Evolutionary conservation across 768 basidiomycete genomes (phyloP).

Genomic region (Macrolepiota dolichaula): DNA sequence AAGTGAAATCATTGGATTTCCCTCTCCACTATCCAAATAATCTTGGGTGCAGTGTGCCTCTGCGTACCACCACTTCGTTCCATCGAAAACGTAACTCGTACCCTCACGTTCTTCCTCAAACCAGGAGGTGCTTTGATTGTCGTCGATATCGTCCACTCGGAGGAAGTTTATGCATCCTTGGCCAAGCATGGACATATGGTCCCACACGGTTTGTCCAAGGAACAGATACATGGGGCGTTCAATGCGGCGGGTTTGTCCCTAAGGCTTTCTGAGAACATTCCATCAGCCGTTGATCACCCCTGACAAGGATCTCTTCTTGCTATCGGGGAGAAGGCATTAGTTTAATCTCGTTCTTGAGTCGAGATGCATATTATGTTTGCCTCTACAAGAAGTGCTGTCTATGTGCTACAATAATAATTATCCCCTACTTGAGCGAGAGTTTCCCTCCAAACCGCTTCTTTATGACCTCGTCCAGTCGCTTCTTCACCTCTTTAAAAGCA

Average conservation of each 20-base stretch:
- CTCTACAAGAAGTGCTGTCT: no score
- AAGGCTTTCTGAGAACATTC: slow-evolving; percentile 34
- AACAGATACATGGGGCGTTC: slow-evolving; percentile 49
- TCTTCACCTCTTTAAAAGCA: slow-evolving; percentile 69
- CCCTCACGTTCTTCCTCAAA: slow-evolving; percentile 53
- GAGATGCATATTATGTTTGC: no score
- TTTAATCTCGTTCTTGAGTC: not conserved
- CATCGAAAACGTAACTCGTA: slow-evolving; percentile 47
- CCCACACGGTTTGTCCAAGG: slow-evolving; percentile 39
- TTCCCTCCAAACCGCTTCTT: slow-evolving; percentile 71
- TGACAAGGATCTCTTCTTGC: slow-evolving; percentile 54
- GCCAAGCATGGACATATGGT: slow-evolving; percentile 42
- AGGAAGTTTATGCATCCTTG: slow-evolving; percentile 15
- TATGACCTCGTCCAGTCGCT: slow-evolving; percentile 59
- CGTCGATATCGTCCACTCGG: slow-evolving; percentile 36
- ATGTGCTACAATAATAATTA: not conserved
- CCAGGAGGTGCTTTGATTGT: slow-evolving; percentile 61
- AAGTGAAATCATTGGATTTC: slow-evolving; percentile 17
- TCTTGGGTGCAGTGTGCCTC: slow-evolving; percentile 42
- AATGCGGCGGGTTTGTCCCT: slow-evolving; percentile 48
- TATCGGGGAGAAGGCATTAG: slow-evolving; percentile 36
- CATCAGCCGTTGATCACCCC: slow-evolving; percentile 28
- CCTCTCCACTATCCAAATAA: not conserved
- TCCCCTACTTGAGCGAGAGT: slow-evolving; percentile 52
- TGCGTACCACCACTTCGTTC: slow-evolving; percentile 66